These are phyloP conservation scores for Diaporthe capsici DNA, from an alignment of 2,329 filamentous ascomycete genomes.

Conservation along the genomic window DNA sequence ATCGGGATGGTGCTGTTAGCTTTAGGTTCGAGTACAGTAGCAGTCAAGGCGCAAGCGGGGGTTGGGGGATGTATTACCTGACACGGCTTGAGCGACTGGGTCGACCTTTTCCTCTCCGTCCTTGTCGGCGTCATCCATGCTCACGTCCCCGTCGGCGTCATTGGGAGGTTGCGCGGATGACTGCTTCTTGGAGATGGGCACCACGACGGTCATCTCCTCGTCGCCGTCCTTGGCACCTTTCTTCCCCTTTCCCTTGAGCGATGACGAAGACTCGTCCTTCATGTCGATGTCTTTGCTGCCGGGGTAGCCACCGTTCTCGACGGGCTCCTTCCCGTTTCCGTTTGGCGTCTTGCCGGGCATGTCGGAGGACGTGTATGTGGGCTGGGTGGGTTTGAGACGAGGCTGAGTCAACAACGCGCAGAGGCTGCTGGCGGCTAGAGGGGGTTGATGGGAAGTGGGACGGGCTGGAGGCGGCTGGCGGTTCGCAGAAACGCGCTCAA, in stretches of 20 bases:
- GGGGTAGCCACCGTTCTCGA: constrained; percentile 75
- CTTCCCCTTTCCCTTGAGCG: constrained; percentile 76
- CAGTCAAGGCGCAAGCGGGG: background rate
- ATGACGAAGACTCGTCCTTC: constrained; percentile 64
- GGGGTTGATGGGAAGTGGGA: constrained; percentile 6
- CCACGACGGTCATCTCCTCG: constrained; percentile 86
- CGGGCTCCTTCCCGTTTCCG: constrained; percentile 78
- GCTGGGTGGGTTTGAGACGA: constrained; percentile 26
- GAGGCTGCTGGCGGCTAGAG: constrained; percentile 34
- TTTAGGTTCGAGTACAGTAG: background rate
- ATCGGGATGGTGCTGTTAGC: constrained; percentile 32
- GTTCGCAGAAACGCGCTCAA: constrained; percentile 33
- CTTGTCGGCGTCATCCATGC: constrained; percentile 75
- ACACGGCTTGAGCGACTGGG: constrained; percentile 70
- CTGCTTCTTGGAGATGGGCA: constrained; percentile 79
- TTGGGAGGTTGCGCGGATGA: constrained; percentile 68
- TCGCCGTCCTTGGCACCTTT: constrained; percentile 76
- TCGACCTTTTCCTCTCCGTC: constrained; percentile 70
- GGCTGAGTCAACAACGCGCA: constrained; percentile 29
- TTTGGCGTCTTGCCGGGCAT: constrained; percentile 84
- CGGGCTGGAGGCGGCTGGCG: constrained; percentile 25
- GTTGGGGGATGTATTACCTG: constrained; percentile 62
- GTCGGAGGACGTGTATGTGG: constrained; percentile 46
- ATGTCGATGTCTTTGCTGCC: constrained; percentile 79
- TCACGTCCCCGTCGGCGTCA: constrained; percentile 78